Conservation (phyloP, 495 filamentous ascomycete species). For the Cercophora sp. region DNA sequence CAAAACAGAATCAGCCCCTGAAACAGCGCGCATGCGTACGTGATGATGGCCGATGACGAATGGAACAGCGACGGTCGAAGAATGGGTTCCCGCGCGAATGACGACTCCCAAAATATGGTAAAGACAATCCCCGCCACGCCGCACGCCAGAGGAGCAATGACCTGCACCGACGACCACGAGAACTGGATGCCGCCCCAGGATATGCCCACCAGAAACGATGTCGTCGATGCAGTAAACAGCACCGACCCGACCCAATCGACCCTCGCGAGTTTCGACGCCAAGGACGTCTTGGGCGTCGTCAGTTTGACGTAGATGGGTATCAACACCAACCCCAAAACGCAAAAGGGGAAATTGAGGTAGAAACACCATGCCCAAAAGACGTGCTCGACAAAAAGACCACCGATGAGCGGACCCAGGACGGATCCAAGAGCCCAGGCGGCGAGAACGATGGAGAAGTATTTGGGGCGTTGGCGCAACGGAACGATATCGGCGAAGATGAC, state of each 20-base stretch:
- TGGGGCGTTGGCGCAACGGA: constrained; percentile 35
- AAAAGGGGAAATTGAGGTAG: constrained; percentile 39
- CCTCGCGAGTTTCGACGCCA: constrained; percentile 27
- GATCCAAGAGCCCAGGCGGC: constrained; percentile 66
- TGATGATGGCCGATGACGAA: constrained; percentile 31
- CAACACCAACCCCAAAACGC: constrained; percentile 30
- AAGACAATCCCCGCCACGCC: constrained; percentile 30
- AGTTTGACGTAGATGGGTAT: constrained; percentile 34
- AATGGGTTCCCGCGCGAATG: constrained; percentile 47
- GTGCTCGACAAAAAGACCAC: constrained; percentile 64
- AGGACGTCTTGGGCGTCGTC: constrained; percentile 25
- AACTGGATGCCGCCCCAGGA: constrained; percentile 57
- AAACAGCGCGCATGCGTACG: constrained; percentile 29
- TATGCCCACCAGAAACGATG: constrained; percentile 51
- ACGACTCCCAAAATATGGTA: constrained; percentile 38
- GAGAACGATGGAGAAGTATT: constrained; percentile 40
- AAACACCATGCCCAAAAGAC: constrained; percentile 42
- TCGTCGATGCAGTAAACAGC: constrained; percentile 44
- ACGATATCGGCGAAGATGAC: constrained; percentile 60
- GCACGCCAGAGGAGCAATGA: constrained; percentile 45
- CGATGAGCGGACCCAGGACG: constrained; percentile 69
- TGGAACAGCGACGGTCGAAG: constrained; percentile 50
- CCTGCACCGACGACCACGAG: constrained; percentile 42
- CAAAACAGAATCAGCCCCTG: constrained; percentile 39
- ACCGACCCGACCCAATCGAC: constrained; percentile 41